phyloP scores from a whole-genome alignment of 83 land plant species.

The Thuja plicata region DNA sequence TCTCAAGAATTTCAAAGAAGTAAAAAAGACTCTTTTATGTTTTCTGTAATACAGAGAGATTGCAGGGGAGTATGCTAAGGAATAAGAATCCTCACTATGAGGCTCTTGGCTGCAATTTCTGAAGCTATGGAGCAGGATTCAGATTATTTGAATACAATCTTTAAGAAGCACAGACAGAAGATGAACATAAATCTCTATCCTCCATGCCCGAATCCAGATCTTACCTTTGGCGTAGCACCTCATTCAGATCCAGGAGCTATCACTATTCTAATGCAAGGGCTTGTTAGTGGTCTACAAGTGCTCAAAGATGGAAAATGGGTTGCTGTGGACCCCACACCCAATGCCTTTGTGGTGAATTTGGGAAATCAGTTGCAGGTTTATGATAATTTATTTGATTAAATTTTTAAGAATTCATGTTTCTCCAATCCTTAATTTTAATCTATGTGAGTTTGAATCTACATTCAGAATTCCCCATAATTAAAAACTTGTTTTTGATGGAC shows the following conservation, averaged over 20 bases:
- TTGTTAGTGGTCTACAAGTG: constrained; percentile 33
- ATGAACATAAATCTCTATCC: too few relatives aligned
- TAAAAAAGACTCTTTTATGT: too few relatives aligned
- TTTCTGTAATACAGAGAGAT: too few relatives aligned
- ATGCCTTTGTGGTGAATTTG: constrained; percentile 36
- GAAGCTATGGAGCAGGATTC: not conserved
- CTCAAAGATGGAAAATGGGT: constrained; percentile 24
- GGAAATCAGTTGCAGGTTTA: constrained; percentile 35
- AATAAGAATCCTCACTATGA: not conserved
- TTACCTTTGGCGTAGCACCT: not conserved
- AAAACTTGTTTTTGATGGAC: too few relatives aligned
- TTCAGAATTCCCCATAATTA: too few relatives aligned
- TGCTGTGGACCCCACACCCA: not conserved
- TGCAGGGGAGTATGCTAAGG: too few relatives aligned
- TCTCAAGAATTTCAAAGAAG: too few relatives aligned
- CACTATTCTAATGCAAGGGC: not conserved
- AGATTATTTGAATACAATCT: not conserved
- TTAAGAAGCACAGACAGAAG: not conserved
- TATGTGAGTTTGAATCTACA: too few relatives aligned
- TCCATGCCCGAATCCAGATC: too few relatives aligned
- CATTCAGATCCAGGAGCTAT: not conserved
- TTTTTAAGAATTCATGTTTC: too few relatives aligned
- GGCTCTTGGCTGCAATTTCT: not conserved
- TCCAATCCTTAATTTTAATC: too few relatives aligned
- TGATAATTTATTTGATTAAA: too few relatives aligned